Conservation (phyloP, 129 eudicot genomes). For the Smallanthus sonchifolius region DNA sequence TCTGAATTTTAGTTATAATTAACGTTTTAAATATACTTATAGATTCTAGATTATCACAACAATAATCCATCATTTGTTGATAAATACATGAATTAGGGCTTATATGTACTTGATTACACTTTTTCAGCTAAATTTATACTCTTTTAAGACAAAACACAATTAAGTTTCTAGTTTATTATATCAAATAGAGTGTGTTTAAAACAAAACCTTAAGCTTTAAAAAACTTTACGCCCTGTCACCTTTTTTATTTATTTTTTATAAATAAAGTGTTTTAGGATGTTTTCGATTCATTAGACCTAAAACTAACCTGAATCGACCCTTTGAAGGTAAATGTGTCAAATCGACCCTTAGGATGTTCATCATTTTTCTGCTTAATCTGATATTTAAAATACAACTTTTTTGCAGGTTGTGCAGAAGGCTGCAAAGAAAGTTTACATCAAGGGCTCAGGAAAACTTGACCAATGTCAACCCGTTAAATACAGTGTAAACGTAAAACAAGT, state of each 20-base stretch:
- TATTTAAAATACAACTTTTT: neutral
- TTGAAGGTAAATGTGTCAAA: neutral
- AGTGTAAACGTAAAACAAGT: slow-evolving; percentile 69
- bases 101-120: neutral
- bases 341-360: neutral
- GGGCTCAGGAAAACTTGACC: slow-evolving; percentile 68
- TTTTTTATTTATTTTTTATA: neutral
- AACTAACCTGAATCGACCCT: neutral
- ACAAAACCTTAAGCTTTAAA: neutral
- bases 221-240: neutral
- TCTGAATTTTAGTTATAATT: neutral
- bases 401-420: slow-evolving; percentile 69
- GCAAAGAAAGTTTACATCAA: slow-evolving; percentile 70
- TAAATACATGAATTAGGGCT: too few relatives aligned
- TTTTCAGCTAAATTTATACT: too few relatives aligned
- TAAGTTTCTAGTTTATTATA: neutral
- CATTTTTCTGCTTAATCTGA: neutral
- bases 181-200: neutral
- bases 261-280: neutral
- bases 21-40: neutral
- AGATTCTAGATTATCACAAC: neutral
- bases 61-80: too few relatives aligned
- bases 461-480: slow-evolving; percentile 58
- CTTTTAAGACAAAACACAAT: too few relatives aligned
- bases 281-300: neutral